Evolutionary conservation across 2,329 filamentous ascomycete species (phyloP).

Genomic region (Didymella segeticola): DNA sequence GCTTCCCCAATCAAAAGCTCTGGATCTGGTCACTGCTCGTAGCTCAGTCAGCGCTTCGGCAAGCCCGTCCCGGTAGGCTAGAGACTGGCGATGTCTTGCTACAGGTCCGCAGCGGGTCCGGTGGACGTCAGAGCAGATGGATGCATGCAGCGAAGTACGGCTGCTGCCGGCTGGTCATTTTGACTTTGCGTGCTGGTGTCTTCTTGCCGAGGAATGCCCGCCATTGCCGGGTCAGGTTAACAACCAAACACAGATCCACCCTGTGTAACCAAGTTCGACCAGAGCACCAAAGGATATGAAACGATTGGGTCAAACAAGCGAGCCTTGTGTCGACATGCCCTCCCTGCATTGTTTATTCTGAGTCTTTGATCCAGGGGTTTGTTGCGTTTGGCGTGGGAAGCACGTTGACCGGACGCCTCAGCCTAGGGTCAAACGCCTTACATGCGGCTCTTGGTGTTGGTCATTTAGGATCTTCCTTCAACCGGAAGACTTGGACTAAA

Average conservation of each 20-base stretch:
- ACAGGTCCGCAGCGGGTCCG: constrained; percentile 13
- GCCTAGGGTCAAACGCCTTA: constrained; percentile 18
- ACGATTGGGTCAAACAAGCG: constrained; percentile 6
- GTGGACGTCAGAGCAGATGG: constrained; percentile 24
- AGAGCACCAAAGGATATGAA: constrained; percentile 14
- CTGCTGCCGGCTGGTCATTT: constrained; percentile 44
- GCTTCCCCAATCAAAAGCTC: constrained; percentile 20
- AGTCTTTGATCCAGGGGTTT: constrained; percentile 26
- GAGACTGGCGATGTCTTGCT: constrained; percentile 11
- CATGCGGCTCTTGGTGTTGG: constrained; percentile 12
- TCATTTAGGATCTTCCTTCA: constrained; percentile 2
- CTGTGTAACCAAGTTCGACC: constrained; percentile 34
- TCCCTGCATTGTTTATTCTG: constrained; percentile 13
- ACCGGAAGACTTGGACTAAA: neutral
- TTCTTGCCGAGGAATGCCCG: constrained; percentile 35
- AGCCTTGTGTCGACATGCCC: neutral
- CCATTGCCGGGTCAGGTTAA: constrained; percentile 29
- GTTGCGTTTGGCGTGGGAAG: constrained; percentile 22
- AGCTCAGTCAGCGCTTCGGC: constrained; percentile 16
- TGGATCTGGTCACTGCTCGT: constrained; percentile 10
- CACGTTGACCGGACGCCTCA: constrained; percentile 24
- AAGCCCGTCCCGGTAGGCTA: constrained; percentile 30
- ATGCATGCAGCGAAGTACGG: constrained; percentile 42
- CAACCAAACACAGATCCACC: constrained; percentile 34
- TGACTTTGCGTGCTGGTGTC: constrained; percentile 21